Base-by-base conservation (phyloP, 1,139 yeast species). In the Nakaseomyces kungkrabaensis region DNA sequence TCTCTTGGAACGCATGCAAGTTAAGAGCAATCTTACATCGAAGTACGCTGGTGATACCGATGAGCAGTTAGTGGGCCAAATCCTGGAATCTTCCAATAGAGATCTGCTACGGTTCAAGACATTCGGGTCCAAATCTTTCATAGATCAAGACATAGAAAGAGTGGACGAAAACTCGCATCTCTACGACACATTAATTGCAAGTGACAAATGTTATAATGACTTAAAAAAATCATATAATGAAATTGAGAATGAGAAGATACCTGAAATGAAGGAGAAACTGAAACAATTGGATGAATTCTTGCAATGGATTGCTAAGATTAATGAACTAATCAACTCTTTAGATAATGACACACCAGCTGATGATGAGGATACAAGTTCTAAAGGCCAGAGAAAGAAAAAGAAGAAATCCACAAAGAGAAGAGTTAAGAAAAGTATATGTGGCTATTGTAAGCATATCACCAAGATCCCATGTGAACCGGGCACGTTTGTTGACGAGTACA, bases 91-190 rank as follows among this genome's bases (percentile, higher is more conserved):
- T 10, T 22, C 36, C 25, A 24, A 37, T 26, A 43, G 33, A 33
- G 33, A 59, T n/a, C 56, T 68, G 24, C 66, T 63, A 38, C 55
- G 56, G 41, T 60, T 63, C 50, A 55, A 56, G 33, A 46, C 31
- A 13, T 41, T 63, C 40, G 68, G 68, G 9, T 25, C 50, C 17
- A 27, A 48, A 2, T 55, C 51, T 6, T 61, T 59, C 37, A 56
- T 56, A 8, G 48, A 54, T 33, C 44, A 48, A 36, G 57, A 56
- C 46, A 40, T 59, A 13, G 29, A 33, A 11, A 27, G 34, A 41
- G 49, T 59, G 68, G 48, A 78, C 72, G 26, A 59, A 51, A 53
- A 57, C 47, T n/a, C 62, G 68, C 17, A 75, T 74, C 24, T 55
- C 42, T 17, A 47, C 43, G 32, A 46, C 46, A 37, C 17, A 7